Conservation (phyloP, 768 basidiomycete species). For the Boletus reticulatus region DNA sequence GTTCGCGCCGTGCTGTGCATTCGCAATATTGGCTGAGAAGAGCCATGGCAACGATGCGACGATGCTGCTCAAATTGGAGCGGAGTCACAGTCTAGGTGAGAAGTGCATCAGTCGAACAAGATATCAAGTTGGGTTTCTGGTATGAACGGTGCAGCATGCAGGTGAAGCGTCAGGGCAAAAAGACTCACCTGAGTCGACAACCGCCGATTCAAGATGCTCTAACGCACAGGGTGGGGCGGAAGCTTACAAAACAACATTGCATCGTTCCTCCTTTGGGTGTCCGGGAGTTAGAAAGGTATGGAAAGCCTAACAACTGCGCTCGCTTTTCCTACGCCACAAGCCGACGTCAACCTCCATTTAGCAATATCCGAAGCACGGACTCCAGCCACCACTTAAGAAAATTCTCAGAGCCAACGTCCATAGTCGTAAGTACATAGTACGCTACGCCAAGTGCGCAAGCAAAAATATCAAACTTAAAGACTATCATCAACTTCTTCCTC, state of each 20-base stretch:
- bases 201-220: conserved; percentile 59
- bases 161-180: background rate
- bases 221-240: conserved; percentile 51
- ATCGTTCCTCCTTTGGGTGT: conserved; percentile 75
- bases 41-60: conserved; percentile 67
- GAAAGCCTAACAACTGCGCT: too few species aligned
- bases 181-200: conserved; percentile 46
- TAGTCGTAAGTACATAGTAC: too few species aligned
- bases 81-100: conserved; percentile 81
- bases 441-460: too few species aligned
- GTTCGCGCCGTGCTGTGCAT: conserved; percentile 63
- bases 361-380: too few species aligned
- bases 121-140: conserved; percentile 77
- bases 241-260: conserved; percentile 72
- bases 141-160: background rate
- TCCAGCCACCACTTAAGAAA: too few species aligned
- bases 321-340: too few species aligned
- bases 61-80: conserved; percentile 79
- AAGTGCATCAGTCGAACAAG: conserved; percentile 60
- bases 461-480: too few species aligned
- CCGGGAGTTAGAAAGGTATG: conserved; percentile 57
- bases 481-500: too few species aligned
- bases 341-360: too few species aligned
- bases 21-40: conserved; percentile 61
- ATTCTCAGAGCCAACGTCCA: too few species aligned